phyloP scores from a whole-genome alignment of 176 grass and related monocot genomes.

The Triticum turgidum region DNA sequence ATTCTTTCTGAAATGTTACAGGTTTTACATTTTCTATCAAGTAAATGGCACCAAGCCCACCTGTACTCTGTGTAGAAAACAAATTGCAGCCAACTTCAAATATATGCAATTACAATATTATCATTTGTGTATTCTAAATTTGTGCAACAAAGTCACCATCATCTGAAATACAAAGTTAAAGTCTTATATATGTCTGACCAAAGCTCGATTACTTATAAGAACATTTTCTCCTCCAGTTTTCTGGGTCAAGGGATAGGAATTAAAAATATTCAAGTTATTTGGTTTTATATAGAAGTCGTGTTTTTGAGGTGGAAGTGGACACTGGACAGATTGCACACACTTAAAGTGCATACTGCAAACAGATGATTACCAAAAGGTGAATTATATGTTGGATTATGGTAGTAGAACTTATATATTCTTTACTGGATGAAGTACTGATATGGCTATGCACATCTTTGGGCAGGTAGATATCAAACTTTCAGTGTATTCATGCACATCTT shows the following conservation, averaged over 20 bases:
- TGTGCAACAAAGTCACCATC: background rate
- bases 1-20: conserved; percentile 18
- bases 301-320: background rate
- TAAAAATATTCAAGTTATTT: background rate
- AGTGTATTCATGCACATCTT: background rate
- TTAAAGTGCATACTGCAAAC: background rate
- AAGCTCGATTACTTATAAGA: background rate
- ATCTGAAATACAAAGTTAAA: background rate
- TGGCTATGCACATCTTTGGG: background rate
- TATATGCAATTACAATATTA: background rate
- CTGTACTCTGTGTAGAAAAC: conserved; percentile 14
- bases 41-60: conserved; percentile 8
- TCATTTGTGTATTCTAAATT: background rate
- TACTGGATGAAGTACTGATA: conserved; percentile 2
- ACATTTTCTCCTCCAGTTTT: background rate
- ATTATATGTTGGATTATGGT: background rate
- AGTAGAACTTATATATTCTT: conserved; percentile 13
- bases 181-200: conserved; percentile 3
- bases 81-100: conserved; percentile 7
- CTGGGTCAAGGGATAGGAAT: background rate
- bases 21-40: conserved; percentile 13
- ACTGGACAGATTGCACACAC: background rate
- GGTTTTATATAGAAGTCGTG: background rate
- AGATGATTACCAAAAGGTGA: background rate
- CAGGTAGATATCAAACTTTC: background rate